Percentiles rank a stretch among this genome's conserved stretches.
Evolutionary conservation across 371 early-diverging fungal species (phyloP).

Genomic region (Mucor circinelloides): DNA sequence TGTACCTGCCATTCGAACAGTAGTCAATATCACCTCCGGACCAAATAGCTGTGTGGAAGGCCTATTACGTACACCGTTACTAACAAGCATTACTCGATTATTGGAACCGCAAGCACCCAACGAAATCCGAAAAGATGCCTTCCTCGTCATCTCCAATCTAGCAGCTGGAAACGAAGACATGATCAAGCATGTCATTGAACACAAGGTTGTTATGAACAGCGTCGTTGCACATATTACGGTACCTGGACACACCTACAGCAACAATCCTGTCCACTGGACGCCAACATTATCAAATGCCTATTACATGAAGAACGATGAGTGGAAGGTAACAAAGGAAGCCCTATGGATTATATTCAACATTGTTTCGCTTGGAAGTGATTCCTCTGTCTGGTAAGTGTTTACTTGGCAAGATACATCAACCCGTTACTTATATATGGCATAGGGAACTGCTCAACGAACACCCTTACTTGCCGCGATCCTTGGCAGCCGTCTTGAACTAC

Average conservation of each 20-base stretch:
- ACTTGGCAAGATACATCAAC: neutral
- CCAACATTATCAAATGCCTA: slow-evolving; percentile 10
- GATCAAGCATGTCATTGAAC: slow-evolving; percentile 41
- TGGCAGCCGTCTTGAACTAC: slow-evolving; percentile 21
- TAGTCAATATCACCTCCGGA: slow-evolving; percentile 61
- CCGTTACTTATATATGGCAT: neutral
- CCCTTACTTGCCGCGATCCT: slow-evolving; percentile 12
- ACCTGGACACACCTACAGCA: slow-evolving; percentile 27
- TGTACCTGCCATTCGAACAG: slow-evolving; percentile 40
- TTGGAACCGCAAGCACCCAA: slow-evolving; percentile 21
- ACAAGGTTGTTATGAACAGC: slow-evolving; percentile 40
- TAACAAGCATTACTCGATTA: slow-evolving; percentile 22
- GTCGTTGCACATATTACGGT: slow-evolving; percentile 39
- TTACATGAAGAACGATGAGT: slow-evolving; percentile 41
- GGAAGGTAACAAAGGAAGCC: slow-evolving; percentile 59
- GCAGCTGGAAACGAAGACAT: slow-evolving; percentile 51
- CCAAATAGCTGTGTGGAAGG: slow-evolving; percentile 44
- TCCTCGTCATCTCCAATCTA: slow-evolving; percentile 55
- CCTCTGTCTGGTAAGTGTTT: slow-evolving; percentile 26
- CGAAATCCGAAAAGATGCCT: slow-evolving; percentile 51
- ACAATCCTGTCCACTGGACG: slow-evolving; percentile 13
- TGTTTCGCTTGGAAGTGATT: slow-evolving; percentile 43
- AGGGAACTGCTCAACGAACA: slow-evolving; percentile 25
- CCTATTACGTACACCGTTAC: slow-evolving; percentile 44
- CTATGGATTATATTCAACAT: slow-evolving; percentile 59